phyloP scores from a whole-genome alignment of 805 yeast genomes.

The Suhomyces sp. region DNA sequence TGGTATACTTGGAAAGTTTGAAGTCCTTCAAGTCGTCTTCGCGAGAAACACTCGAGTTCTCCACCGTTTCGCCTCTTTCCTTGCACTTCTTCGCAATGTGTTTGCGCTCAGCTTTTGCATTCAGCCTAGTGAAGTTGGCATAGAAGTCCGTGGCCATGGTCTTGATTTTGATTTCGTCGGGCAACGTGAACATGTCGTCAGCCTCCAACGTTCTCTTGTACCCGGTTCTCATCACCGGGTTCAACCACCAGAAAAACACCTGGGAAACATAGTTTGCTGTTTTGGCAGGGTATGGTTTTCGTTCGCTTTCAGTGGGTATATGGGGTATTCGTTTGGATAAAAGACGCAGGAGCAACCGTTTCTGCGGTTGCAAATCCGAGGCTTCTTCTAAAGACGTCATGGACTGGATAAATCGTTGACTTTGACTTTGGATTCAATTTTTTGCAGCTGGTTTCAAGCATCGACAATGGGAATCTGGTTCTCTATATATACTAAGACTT shows the following conservation, averaged over 20 bases:
- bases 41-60: slow-evolving; percentile 18
- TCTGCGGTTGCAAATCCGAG: slow-evolving; percentile 25
- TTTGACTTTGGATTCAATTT: no score
- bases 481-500: no score
- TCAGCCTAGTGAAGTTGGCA: slow-evolving; percentile 11
- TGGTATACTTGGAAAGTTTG: slow-evolving; percentile 20
- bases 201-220: slow-evolving; percentile 70
- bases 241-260: slow-evolving; percentile 65
- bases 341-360: slow-evolving; percentile 33
- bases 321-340: slow-evolving; percentile 45
- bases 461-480: no score
- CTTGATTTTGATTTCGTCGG: slow-evolving; percentile 35
- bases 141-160: slow-evolving; percentile 29
- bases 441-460: no score
- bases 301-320: slow-evolving; percentile 50
- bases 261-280: slow-evolving; percentile 40
- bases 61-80: slow-evolving; percentile 22
- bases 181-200: slow-evolving; percentile 51
- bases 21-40: slow-evolving; percentile 33
- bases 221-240: slow-evolving; percentile 62
- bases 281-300: slow-evolving; percentile 45
- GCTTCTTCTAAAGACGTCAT: no score
- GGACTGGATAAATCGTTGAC: no score
- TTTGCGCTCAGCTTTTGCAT: slow-evolving; percentile 13
- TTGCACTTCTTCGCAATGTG: slow-evolving; percentile 26